phyloP scores from a whole-genome alignment of 129 eudicot species.

The Gnaphalium uliginosum region DNA sequence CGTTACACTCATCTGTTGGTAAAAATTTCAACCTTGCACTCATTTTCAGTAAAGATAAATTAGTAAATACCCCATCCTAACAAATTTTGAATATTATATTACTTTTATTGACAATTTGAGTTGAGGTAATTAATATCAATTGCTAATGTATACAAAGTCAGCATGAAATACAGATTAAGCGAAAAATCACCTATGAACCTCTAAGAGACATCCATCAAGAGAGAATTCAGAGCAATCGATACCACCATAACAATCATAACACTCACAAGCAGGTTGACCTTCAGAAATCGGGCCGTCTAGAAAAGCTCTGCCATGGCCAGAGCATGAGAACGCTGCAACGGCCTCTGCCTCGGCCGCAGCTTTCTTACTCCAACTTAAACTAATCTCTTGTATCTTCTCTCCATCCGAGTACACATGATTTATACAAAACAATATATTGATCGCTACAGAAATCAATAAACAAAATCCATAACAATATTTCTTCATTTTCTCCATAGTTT shows the following conservation, averaged over 20 bases:
- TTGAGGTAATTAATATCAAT: too few species aligned
- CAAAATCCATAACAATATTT: neutral
- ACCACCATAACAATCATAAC: neutral
- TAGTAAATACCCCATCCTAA: too few species aligned
- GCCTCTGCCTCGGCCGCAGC: constrained; percentile 13
- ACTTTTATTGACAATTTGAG: too few species aligned
- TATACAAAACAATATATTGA: neutral
- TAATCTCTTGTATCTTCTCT: constrained; percentile 5
- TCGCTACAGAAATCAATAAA: neutral
- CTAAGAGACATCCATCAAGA: neutral
- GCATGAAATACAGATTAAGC: neutral
- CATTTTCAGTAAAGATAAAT: too few species aligned
- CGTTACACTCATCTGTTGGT: too few species aligned
- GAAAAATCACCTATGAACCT: neutral
- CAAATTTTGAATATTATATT: too few species aligned
- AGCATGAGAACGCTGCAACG: constrained; percentile 12
- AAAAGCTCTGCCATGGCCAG: constrained; percentile 24
- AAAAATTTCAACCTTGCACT: too few species aligned
- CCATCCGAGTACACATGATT: neutral
- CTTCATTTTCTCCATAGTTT: neutral
- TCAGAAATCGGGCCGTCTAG: constrained; percentile 1
- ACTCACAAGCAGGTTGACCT: constrained; percentile 17
- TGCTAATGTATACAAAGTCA: neutral
- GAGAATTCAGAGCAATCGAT: constrained; percentile 6
- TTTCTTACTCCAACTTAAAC: constrained; percentile 11